Conservation (phyloP, 108 stramenopile genomes). For the Heterococcus sp. region DNA sequence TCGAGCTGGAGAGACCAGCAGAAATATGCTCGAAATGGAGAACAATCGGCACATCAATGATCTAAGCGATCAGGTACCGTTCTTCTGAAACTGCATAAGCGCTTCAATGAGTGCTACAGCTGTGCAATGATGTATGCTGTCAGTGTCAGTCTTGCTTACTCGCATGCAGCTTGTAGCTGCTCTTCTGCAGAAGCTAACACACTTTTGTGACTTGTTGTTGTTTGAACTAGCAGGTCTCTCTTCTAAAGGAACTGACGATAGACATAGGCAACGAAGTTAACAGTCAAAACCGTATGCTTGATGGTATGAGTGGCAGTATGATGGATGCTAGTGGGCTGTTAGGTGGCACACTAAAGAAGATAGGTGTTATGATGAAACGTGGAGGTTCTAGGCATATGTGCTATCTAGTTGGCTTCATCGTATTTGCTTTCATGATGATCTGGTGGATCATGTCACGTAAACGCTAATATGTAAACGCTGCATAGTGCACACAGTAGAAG, state of each 20-base stretch:
- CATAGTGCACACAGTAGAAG: too few relatives aligned
- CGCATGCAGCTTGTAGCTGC: too few relatives aligned
- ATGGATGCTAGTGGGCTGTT: conserved; percentile 41
- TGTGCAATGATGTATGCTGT: background rate
- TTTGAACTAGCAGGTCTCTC: background rate
- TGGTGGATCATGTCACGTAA: conserved; percentile 45
- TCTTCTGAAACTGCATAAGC: too few relatives aligned
- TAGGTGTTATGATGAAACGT: conserved; percentile 36
- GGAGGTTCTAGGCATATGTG: conserved; percentile 40
- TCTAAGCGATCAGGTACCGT: conserved; percentile 40
- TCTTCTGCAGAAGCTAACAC: too few relatives aligned
- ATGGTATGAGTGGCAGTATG: conserved; percentile 37
- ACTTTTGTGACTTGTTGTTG: too few relatives aligned
- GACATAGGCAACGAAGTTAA: conserved; percentile 46
- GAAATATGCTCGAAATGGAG: conserved; percentile 46
- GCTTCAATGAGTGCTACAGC: background rate
- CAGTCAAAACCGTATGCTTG: conserved; percentile 31
- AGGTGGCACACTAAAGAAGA: conserved; percentile 28
- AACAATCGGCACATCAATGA: conserved; percentile 36
- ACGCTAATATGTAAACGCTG: too few relatives aligned
- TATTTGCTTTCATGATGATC: conserved; percentile 25
- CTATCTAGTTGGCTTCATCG: conserved; percentile 44
- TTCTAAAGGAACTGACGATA: conserved; percentile 17
- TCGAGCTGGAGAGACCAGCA: conserved; percentile 20
- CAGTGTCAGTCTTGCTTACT: background rate